Evolutionary conservation across 1,284 basidiomycete species (phyloP).

Genomic region (Kalmanozyma brasiliensis): DNA sequence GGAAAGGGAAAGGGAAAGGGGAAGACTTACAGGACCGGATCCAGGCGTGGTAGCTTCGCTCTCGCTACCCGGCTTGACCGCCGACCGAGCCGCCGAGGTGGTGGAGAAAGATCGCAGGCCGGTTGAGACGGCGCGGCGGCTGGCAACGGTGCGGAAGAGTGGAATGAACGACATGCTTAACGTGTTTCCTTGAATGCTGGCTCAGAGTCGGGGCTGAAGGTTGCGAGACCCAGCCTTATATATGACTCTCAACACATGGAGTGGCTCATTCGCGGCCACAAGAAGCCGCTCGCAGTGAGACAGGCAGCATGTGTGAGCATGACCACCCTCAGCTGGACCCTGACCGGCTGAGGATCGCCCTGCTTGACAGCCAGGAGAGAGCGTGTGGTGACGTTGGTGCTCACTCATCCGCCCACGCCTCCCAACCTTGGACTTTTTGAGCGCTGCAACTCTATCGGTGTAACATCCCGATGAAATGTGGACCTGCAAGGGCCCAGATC

Average conservation of each 20-base stretch:
- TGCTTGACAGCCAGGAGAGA: background rate
- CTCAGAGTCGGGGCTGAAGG: no score
- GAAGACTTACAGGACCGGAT: constrained; percentile 34
- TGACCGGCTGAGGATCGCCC: background rate
- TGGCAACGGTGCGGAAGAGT: constrained; percentile 2
- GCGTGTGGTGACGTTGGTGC: constrained; percentile 24
- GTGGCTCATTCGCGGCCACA: no score
- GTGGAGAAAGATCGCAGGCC: background rate
- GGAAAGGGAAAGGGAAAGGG: background rate
- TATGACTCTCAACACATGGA: background rate
- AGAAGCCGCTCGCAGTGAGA: no score
- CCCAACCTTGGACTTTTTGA: background rate
- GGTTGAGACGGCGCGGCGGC: background rate
- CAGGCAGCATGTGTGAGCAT: no score
- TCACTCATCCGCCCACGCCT: constrained; percentile 16
- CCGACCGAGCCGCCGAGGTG: background rate
- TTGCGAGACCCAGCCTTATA: background rate
- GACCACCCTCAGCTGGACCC: background rate
- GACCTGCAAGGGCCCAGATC: no score
- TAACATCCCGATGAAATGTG: background rate
- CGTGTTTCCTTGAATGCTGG: no score
- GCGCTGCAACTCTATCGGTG: no score
- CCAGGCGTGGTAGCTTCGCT: constrained; percentile 43
- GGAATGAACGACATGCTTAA: constrained; percentile 1
- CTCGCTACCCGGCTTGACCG: constrained; percentile 44